Evolutionary conservation across 306 rosid species (phyloP), one percentile per base, ranked within the genome.

Genomic region (Gastrolobium bilobum): DNA sequence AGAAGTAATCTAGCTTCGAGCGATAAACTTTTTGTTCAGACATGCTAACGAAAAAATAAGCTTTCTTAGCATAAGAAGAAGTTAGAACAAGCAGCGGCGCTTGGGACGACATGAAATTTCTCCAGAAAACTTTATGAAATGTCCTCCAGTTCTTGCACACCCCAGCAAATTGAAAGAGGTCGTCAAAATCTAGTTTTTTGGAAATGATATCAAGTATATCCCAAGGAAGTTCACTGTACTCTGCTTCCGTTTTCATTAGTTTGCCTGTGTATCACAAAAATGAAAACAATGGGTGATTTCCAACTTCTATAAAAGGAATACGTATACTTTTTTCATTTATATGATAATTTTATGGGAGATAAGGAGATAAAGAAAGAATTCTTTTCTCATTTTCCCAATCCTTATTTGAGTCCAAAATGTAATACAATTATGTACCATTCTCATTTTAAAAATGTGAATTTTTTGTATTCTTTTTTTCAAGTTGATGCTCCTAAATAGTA

Each of bases 151-250:
- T 53, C 14, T 20, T 10, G 1, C 26, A 20, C 26, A 20, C 26
- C 26, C 26, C 26, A 20, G 26, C 26, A 20, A 20, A 20, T 20
- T 42, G 20, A 34, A 75, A 75, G 3, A 75, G 30, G 2, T 60
- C 70, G n/a, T 59, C 60, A 4, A 60, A 34, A 9, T 59, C 68
- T 44, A 74, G 4, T 33, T 46, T 43, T 46, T 74, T 44, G 11
- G 34, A 15, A 43, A 74, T 74, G 10, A 31, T 7, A 4, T 7
- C 4, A 3, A 74, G 69, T 9, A 74, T 7, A 10, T 74, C 78
- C 2, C 4, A 40, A 52, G 78, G 57, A 54, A 73, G 56, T 1
- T 13, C 1, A 5, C 43, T 53, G 3, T 14, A 2, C 40, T 53
- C 37, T 1, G 4, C 20, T 5, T 0, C 65, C 29, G 3, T 56